These are phyloP conservation scores for Ramalina intermedia DNA, from an alignment of 495 filamentous ascomycete genomes.

Conservation along the genomic window DNA sequence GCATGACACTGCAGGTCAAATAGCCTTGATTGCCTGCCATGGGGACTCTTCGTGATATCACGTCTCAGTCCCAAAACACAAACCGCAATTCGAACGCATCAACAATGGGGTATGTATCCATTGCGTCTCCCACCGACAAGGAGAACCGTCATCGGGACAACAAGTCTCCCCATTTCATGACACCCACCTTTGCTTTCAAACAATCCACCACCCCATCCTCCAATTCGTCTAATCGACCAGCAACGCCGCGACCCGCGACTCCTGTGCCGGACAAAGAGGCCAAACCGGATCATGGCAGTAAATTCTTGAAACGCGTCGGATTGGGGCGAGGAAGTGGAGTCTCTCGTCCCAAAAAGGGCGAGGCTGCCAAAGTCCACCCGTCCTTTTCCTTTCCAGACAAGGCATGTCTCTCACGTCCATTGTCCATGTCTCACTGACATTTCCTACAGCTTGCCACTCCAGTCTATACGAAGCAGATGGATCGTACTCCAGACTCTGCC, in stretches of 20 bases:
- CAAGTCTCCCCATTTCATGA: slow-evolving; percentile 16
- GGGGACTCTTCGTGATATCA: slow-evolving; percentile 16
- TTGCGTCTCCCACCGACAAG: slow-evolving; percentile 3
- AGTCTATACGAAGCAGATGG: not conserved
- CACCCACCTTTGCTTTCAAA: slow-evolving; percentile 14
- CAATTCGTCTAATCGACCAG: not conserved
- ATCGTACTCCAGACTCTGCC: not conserved
- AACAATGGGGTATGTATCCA: slow-evolving; percentile 6
- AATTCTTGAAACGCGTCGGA: slow-evolving; percentile 13
- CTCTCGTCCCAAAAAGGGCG: slow-evolving; percentile 14
- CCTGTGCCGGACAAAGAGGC: not conserved
- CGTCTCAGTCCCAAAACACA: slow-evolving; percentile 10
- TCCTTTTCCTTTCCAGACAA: slow-evolving; percentile 14
- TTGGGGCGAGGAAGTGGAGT: slow-evolving; percentile 9
- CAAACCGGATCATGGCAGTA: slow-evolving; percentile 7
- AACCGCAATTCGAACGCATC: slow-evolving; percentile 7
- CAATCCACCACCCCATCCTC: not conserved
- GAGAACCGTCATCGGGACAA: slow-evolving; percentile 4
- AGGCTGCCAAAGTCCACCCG: not conserved
- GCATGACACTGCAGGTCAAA: too few relatives aligned
- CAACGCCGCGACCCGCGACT: slow-evolving; percentile 4
- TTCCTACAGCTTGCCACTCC: slow-evolving; percentile 4
- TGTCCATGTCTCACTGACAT: not conserved
- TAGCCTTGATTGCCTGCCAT: not conserved
- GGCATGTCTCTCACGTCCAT: not conserved